phyloP scores from a whole-genome alignment of 306 rosid species.

The Morella rubra region DNA sequence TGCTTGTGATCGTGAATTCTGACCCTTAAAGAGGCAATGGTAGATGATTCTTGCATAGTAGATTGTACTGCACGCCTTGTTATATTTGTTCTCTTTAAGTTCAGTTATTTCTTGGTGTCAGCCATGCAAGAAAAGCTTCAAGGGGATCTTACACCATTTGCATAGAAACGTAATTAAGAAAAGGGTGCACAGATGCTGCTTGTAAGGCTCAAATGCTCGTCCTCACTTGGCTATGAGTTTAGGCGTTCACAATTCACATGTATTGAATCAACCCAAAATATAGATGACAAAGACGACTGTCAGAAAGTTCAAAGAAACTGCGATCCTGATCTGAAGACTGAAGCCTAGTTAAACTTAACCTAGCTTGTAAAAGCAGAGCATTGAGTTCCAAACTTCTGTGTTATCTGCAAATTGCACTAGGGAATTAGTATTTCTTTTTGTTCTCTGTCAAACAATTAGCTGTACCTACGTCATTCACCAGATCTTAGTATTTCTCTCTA shows the following conservation, averaged over 20 bases:
- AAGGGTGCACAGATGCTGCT: not conserved
- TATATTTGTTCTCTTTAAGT: not conserved
- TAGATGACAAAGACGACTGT: not conserved
- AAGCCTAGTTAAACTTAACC: not conserved
- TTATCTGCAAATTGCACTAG: constrained; percentile 33
- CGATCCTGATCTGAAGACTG: not conserved
- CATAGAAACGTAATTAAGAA: not conserved
- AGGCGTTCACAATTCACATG: not conserved
- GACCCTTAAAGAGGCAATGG: not conserved
- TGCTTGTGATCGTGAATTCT: not conserved
- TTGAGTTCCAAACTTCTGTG: constrained; percentile 20
- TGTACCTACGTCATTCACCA: constrained; percentile 29
- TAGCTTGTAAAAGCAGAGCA: not conserved
- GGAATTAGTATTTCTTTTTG: constrained; percentile 20
- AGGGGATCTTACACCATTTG: not conserved
- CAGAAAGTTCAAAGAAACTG: not conserved
- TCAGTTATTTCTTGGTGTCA: not conserved
- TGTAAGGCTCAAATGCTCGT: constrained; percentile 1
- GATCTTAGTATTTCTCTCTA: constrained; percentile 30
- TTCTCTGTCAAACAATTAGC: constrained; percentile 21
- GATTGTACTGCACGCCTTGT: not conserved
- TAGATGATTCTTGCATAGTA: not conserved
- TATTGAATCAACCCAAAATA: not conserved
- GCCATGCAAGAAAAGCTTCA: not conserved
- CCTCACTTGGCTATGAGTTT: constrained; percentile 2